Evolutionary conservation across 176 grass and related monocot species (phyloP), one percentile per base, ranked within the genome.

Genomic region (Poa annua): DNA sequence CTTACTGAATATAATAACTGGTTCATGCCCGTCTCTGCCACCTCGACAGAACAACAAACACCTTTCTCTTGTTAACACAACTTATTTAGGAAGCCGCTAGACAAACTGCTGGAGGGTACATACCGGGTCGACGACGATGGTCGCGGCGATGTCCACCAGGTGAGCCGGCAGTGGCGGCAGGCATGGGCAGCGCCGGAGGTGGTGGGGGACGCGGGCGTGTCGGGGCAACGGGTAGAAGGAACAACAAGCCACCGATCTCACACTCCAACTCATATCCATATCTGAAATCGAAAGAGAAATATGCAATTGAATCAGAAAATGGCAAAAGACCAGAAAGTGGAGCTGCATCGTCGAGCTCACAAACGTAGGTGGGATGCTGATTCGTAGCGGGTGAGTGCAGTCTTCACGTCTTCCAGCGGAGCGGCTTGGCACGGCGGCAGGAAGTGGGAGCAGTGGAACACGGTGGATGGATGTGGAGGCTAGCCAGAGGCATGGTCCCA

Each of bases 41-140:
- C 11, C 4, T 71, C 11, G 19, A 39, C 67, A 71, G 13, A 71
- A 71, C n/a, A 47, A 2, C 67, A 71, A 71, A 71, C 6, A 71
- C 10, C 0, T 8, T 14, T 21, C 5, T 12, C 51, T 57, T 35
- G 21, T 4, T 2, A 49, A 14, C 36, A 25, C 3, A 22, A 10
- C 19, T 4, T 39, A 2, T 11, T 50, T 3, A 11, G 38, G 33
- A 39, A 71, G 34, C 34, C 1, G 66, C 13, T 12, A 6, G 36
- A 38, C 5, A n/a, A 49, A 55, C 12, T 64, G 61, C 13, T 15
- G 13, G 8, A 33, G 15, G 77, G 73, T 88, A 94, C 81, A 6
- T 89, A 97, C 94, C 89, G 83, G 82, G 66, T 90, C 74, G 47
- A 61, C 74, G 34, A 67, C 76, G 36, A 92, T 16, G 5, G 83